Evolutionary conservation across 2,329 filamentous ascomycete genomes (phyloP), one percentile per base, ranked within the genome.

Genomic region (Triangularia verruculosa): DNA sequence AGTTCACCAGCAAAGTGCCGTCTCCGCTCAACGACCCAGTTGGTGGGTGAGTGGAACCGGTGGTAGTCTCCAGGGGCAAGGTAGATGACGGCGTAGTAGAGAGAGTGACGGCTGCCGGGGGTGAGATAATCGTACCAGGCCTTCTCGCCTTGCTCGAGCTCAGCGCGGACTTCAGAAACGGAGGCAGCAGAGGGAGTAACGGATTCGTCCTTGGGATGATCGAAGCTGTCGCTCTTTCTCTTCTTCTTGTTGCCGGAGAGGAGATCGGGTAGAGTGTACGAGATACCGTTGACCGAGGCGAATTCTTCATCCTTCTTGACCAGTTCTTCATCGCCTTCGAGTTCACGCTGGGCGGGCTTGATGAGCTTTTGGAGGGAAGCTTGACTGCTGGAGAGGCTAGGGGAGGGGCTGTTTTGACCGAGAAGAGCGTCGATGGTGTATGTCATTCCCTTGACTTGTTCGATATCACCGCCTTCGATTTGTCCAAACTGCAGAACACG

Each of bases 401-500:
- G 76, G 4, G 82, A 74, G 39, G 84, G 84, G 5, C 82, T 85
- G 66, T 82, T 80, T 68, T 85, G 87, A 59, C 95, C 95, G 1
- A 99, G 84, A 1, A 99, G 84, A 7, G 95, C 93, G 74, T 99
- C 95, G 61, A 99, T 85, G 69, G 89, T 96, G 78, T 99, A 99
- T 0, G 95, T 99, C 83, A 99, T 95, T 65, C 95, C 95, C 78
- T 99, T 99, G 68, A 99, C 94, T 78, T 99, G 95, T 76, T 99
- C 95, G 52, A 99, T 96, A 73, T 97, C 92, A 56, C 94, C 93
- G 71, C 93, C 88, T 72, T 96, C 90, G 63, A 99, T 97, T 70
- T 88, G 88, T 11, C 95, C 95, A 70, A 93, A 97, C 72, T 98
- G 94, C 25, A 99, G 85, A 54, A 99, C 85, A 67, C 90, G 90